Evolutionary conservation across 208 protist species (phyloP).

Genomic region (Phytomonas francai): DNA sequence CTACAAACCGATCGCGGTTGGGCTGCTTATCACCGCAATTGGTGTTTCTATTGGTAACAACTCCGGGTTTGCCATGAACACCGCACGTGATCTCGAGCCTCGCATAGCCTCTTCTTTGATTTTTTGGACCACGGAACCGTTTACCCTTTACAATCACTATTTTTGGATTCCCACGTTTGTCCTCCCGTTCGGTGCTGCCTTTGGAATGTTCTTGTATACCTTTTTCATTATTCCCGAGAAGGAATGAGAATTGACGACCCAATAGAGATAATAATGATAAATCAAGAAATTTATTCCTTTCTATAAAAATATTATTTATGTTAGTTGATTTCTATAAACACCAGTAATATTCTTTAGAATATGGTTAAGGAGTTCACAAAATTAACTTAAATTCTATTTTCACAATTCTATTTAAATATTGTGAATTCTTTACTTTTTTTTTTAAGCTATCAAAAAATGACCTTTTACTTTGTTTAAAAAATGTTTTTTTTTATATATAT

Average conservation of each 20-base stretch:
- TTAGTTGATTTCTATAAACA: background rate
- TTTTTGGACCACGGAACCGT: slow-evolving; percentile 22
- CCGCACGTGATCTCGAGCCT: slow-evolving; percentile 37
- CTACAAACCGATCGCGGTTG: slow-evolving; percentile 39
- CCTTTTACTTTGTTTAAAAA: too few relatives aligned
- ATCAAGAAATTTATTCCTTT: background rate
- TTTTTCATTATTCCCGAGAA: slow-evolving; percentile 25
- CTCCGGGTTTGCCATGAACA: slow-evolving; percentile 44
- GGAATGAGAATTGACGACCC: background rate
- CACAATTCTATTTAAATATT: background rate
- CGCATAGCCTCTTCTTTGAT: slow-evolving; percentile 30
- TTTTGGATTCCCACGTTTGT: slow-evolving; percentile 34
- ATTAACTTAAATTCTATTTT: background rate
- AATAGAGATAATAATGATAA: background rate
- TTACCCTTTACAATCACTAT: slow-evolving; percentile 32
- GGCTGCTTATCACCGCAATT: slow-evolving; percentile 29
- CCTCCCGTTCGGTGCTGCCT: slow-evolving; percentile 21
- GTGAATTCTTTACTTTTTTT: background rate
- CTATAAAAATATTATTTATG: slow-evolving; percentile 1
- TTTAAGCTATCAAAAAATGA: too few relatives aligned
- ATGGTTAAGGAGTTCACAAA: background rate
- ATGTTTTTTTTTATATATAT: too few relatives aligned
- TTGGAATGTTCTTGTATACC: slow-evolving; percentile 33
- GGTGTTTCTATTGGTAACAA: slow-evolving; percentile 29
- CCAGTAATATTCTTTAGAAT: background rate